These are phyloP conservation scores for Magnaporthiopsis poae DNA, from an alignment of 2,329 filamentous ascomycete species.

Conservation along the genomic window DNA sequence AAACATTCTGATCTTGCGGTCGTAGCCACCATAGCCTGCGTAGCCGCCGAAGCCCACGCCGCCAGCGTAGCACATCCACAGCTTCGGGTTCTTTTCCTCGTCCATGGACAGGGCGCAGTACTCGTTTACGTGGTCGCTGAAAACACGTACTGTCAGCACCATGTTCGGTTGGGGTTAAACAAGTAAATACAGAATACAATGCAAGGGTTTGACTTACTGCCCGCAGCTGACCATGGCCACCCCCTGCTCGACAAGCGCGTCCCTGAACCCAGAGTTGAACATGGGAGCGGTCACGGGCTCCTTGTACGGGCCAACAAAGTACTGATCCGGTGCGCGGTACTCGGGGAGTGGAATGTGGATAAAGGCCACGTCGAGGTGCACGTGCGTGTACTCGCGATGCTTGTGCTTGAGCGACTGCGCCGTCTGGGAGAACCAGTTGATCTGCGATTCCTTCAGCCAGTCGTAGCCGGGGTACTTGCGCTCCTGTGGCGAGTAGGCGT, in stretches of 20 bases:
- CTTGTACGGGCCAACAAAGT: constrained; percentile 60
- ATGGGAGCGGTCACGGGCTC: constrained; percentile 79
- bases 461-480: constrained; percentile 85
- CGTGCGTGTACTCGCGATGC: constrained; percentile 76
- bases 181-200: background rate
- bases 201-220: constrained; percentile 50
- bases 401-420: constrained; percentile 63
- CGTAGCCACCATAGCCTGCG: constrained; percentile 76
- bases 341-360: constrained; percentile 95
- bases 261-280: constrained; percentile 87
- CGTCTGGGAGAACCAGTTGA: constrained; percentile 83
- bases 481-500: constrained; percentile 85
- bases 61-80: constrained; percentile 98
- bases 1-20: constrained; percentile 76
- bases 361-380: constrained; percentile 92
- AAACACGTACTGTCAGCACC: background rate
- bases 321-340: constrained; percentile 55
- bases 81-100: constrained; percentile 46
- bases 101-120: constrained; percentile 69
- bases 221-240: constrained; percentile 82
- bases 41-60: constrained; percentile 90
- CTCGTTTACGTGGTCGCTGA: constrained; percentile 86
- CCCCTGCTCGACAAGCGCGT: constrained; percentile 77
- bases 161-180: background rate
- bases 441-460: constrained; percentile 91